phyloP scores from a whole-genome alignment of 176 grass and related monocot genomes.

The Hordeum vulgare region MorexV3_pseudomolecules_assembly NC_058519.1:586870797-586871296 shows the following conservation, averaged over 20 bases:
- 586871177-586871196: neutral
- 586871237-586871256: neutral
- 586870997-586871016: too few species aligned
- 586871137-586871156: neutral
- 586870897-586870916: too few species aligned
- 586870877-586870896: too few species aligned
- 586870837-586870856: neutral
- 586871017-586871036: too few species aligned
- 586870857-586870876: neutral
- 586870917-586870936: too few species aligned
- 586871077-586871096: neutral
- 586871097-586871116: neutral
- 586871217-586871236: neutral
- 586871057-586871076: too few species aligned
- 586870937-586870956: too few species aligned
- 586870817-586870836: neutral
- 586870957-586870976: too few species aligned
- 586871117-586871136: neutral
- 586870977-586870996: too few species aligned
- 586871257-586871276: neutral
- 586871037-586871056: too few species aligned
- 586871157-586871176: neutral
- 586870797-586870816: neutral
- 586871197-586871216: neutral
- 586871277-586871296: neutral